Conservation (phyloP, 768 basidiomycete species). For the Ramaria sp. region DNA sequence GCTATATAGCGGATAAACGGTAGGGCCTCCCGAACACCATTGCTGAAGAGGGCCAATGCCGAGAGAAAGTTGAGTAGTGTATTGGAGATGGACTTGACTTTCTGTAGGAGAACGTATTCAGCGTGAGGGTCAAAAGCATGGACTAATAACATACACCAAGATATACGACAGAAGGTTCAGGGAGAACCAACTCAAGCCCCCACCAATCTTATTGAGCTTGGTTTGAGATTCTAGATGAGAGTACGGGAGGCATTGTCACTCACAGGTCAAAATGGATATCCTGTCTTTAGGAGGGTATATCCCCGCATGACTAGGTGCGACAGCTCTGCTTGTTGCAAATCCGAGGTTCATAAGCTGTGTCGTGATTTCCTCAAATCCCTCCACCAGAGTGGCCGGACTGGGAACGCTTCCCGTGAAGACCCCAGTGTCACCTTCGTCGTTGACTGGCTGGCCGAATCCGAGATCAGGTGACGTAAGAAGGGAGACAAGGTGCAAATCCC, state of each 20-base stretch:
- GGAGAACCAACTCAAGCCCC: conserved; percentile 73
- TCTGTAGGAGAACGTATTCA: conserved; percentile 23
- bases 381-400: conserved; percentile 57
- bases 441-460: conserved; percentile 56
- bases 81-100: conserved; percentile 46
- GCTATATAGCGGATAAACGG: conserved; percentile 79
- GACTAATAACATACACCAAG: conserved; percentile 35
- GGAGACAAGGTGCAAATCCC: conserved; percentile 51
- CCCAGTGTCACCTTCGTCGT: conserved; percentile 44
- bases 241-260: conserved; percentile 17
- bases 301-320: conserved; percentile 60
- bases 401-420: conserved; percentile 67
- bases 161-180: conserved; percentile 53
- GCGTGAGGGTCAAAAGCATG: background rate
- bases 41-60: conserved; percentile 54
- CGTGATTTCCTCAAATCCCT: conserved; percentile 60
- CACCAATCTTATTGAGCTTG: conserved; percentile 60
- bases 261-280: conserved; percentile 71
- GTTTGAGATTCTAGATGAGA: conserved; percentile 2
- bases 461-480: conserved; percentile 50
- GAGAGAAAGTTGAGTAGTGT: conserved; percentile 66
- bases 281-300: conserved; percentile 62
- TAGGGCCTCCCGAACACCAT: conserved; percentile 71
- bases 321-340: conserved; percentile 56
- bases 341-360: conserved; percentile 71